Conservation (phyloP, 2,329 filamentous ascomycete species). For the Colletotrichum godetiae region DNA sequence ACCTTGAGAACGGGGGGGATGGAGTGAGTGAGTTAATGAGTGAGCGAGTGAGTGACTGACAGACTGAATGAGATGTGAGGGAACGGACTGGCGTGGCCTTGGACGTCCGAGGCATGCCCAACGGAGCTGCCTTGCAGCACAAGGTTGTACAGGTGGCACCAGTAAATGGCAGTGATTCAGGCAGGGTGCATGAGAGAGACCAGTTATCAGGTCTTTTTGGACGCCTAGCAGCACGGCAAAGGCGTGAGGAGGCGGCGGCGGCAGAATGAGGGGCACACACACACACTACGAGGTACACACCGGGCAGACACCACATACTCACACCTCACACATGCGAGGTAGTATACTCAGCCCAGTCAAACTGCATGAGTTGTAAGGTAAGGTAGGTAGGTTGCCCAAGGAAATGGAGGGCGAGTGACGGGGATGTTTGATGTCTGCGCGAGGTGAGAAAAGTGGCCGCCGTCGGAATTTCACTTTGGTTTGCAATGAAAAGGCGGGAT, state of each 20-base stretch:
- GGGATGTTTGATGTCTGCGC: neutral
- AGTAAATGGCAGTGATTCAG: slow-evolving; percentile 25
- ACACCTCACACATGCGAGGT: neutral
- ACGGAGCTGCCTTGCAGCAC: slow-evolving; percentile 35
- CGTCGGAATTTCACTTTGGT: neutral
- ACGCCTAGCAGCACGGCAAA: slow-evolving; percentile 17
- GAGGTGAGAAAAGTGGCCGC: neutral
- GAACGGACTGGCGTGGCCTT: slow-evolving; percentile 10
- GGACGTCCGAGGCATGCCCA: slow-evolving; percentile 22
- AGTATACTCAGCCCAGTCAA: neutral
- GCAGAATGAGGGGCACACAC: slow-evolving; percentile 7
- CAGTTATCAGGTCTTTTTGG: slow-evolving; percentile 12
- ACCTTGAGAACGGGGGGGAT: neutral
- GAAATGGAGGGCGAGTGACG: neutral
- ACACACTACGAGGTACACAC: neutral
- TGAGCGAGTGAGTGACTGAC: neutral
- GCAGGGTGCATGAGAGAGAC: slow-evolving; percentile 32
- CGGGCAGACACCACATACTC: neutral
- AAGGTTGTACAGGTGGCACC: slow-evolving; percentile 37
- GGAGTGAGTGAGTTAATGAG: neutral
- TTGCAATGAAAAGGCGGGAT: neutral
- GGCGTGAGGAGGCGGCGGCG: slow-evolving; percentile 9
- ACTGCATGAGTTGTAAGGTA: neutral
- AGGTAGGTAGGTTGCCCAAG: neutral
- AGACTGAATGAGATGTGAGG: neutral